A percentile compares a stretch with the other conserved stretches of the same genome.
These are phyloP conservation scores for Zalerion maritima DNA, from an alignment of 495 filamentous ascomycete species.

Conservation along the genomic window DNA sequence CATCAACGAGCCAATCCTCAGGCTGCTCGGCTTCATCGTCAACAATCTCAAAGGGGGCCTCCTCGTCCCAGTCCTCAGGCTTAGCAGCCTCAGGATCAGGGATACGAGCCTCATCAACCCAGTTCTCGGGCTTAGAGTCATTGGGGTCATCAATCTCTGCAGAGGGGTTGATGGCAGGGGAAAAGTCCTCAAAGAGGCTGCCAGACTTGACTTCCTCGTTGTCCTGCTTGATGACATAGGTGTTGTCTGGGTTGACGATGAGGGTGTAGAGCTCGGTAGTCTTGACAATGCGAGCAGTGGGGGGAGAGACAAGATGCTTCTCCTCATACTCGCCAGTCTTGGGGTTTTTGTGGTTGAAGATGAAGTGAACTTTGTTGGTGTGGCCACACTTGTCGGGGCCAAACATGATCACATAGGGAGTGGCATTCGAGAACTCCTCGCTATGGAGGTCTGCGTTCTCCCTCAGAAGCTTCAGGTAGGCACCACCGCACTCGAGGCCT, in stretches of 20 bases:
- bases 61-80: conserved; percentile 98
- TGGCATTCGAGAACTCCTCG: conserved; percentile 95
- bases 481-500: conserved; percentile 95
- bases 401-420: conserved; percentile 99
- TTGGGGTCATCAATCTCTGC: conserved; percentile 95
- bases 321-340: conserved; percentile 99
- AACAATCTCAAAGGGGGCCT: conserved; percentile 87
- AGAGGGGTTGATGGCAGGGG: conserved; percentile 79
- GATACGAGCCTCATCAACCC: conserved; percentile 88
- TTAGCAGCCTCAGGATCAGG: conserved; percentile 87
- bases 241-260: conserved; percentile 90
- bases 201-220: conserved; percentile 74
- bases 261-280: conserved; percentile 88
- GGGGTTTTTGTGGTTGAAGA: conserved; percentile 99
- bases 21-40: conserved; percentile 87
- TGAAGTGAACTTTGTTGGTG: conserved; percentile 99
- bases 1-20: conserved; percentile 91
- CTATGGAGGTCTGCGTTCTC: conserved; percentile 94
- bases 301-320: conserved; percentile 86
- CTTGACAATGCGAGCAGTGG: conserved; percentile 77
- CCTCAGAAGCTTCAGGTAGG: conserved; percentile 97
- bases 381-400: conserved; percentile 98
- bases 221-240: conserved; percentile 79
- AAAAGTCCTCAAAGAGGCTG: conserved; percentile 89
- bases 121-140: conserved; percentile 87